phyloP scores from a whole-genome alignment of 306 rosid genomes.

The Vicia sativa region DNA sequence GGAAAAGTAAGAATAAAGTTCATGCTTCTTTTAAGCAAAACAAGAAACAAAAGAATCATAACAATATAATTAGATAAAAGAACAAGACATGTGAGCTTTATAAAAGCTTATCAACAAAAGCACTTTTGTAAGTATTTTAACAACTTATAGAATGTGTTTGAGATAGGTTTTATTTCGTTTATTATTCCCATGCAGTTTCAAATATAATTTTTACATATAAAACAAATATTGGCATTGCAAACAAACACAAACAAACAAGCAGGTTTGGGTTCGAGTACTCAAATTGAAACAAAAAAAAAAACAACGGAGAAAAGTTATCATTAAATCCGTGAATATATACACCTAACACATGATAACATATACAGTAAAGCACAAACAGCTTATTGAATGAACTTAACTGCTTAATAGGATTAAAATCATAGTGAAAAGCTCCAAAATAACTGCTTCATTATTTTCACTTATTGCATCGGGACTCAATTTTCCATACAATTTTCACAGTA shows the following conservation, averaged over 20 bases:
- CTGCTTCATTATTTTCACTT: too few species aligned
- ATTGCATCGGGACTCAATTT: too few species aligned
- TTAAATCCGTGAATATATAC: neutral
- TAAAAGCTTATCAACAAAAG: slow-evolving; percentile 3
- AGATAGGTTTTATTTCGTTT: neutral
- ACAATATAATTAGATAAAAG: slow-evolving; percentile 5
- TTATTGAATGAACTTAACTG: slow-evolving; percentile 1
- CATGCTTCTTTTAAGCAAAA: slow-evolving; percentile 6
- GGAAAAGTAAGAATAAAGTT: neutral
- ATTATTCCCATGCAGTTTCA: neutral
- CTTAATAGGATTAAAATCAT: neutral
- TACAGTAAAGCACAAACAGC: neutral
- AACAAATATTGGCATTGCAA: neutral
- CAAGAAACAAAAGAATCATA: neutral
- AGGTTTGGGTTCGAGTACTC: neutral
- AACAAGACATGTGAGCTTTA: slow-evolving; percentile 30
- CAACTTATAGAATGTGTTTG: neutral
- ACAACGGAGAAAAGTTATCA: neutral
- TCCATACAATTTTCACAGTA: too few species aligned
- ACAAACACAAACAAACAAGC: neutral
- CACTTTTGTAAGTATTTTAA: neutral
- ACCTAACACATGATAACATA: neutral
- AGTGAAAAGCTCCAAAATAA: too few species aligned
- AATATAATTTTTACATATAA: neutral
- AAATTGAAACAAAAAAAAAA: neutral